Evolutionary conservation across 78 protist species (phyloP).

Genomic region (Planoprotostelium fungivorum): DNA sequence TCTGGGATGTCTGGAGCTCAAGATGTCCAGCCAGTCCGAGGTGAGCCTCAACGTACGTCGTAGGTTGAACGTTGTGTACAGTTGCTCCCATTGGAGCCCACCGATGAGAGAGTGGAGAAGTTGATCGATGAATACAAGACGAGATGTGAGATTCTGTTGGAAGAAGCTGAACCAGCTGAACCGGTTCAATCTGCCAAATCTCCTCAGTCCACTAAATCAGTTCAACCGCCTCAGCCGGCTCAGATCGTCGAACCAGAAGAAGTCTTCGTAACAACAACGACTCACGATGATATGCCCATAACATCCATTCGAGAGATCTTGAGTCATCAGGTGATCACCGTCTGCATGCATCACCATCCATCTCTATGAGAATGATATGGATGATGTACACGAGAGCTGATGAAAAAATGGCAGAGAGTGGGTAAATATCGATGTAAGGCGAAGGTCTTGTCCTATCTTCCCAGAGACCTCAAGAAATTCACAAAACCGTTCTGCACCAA

Average conservation of each 20-base stretch:
- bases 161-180: too few relatives aligned
- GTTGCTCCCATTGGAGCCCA: neutral
- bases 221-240: too few relatives aligned
- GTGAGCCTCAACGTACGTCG: neutral
- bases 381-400: too few relatives aligned
- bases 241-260: neutral
- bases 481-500: neutral
- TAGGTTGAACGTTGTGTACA: neutral
- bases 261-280: neutral
- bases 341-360: too few relatives aligned
- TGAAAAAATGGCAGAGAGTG: neutral
- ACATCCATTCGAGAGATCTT: neutral
- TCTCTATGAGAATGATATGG: too few relatives aligned
- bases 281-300: neutral
- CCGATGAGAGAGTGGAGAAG: neutral
- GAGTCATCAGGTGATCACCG: neutral
- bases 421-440: neutral
- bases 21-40: neutral
- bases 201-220: too few relatives aligned
- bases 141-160: neutral
- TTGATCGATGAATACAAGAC: neutral
- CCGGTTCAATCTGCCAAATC: too few relatives aligned
- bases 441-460: neutral
- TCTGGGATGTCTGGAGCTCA: neutral
- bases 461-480: neutral